A percentile compares a stretch with the other conserved stretches of the same genome.
Evolutionary conservation across 176 grass and related monocot species (phyloP).

Genomic region (Saccharum officinarum): DNA sequence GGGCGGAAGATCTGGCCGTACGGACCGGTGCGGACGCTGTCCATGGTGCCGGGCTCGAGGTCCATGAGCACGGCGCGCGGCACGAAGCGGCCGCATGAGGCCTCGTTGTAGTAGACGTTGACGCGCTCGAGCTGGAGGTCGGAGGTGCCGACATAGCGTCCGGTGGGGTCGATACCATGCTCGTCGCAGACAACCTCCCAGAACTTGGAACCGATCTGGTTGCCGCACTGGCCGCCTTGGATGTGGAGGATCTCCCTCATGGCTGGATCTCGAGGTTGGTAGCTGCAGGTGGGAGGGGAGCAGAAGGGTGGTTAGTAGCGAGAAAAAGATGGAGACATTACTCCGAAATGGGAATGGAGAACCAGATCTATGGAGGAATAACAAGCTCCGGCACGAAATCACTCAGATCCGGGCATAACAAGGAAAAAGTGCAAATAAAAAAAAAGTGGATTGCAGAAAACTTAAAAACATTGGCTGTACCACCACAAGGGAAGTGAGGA

Average conservation of each 20-base stretch:
- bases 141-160: constrained; percentile 68
- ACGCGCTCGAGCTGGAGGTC: constrained; percentile 90
- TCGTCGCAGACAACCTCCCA: constrained; percentile 89
- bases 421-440: neutral
- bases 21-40: constrained; percentile 80
- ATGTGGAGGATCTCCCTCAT: constrained; percentile 95
- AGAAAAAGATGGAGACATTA: constrained; percentile 11
- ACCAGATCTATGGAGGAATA: constrained; percentile 23
- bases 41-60: constrained; percentile 90
- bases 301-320: neutral
- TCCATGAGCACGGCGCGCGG: constrained; percentile 91
- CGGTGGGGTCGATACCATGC: constrained; percentile 78
- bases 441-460: neutral
- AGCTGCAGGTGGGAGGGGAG: constrained; percentile 16
- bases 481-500: neutral
- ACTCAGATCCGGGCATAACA: neutral
- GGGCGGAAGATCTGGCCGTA: constrained; percentile 90
- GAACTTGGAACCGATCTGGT: constrained; percentile 91
- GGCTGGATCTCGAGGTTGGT: neutral
- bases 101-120: constrained; percentile 93
- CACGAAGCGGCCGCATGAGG: constrained; percentile 84
- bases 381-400: neutral
- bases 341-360: neutral
- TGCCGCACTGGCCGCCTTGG: constrained; percentile 86
- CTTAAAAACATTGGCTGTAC: neutral